Conservation (phyloP, 2,329 filamentous ascomycete genomes). For the Pseudogymnoascus sp. region DNA sequence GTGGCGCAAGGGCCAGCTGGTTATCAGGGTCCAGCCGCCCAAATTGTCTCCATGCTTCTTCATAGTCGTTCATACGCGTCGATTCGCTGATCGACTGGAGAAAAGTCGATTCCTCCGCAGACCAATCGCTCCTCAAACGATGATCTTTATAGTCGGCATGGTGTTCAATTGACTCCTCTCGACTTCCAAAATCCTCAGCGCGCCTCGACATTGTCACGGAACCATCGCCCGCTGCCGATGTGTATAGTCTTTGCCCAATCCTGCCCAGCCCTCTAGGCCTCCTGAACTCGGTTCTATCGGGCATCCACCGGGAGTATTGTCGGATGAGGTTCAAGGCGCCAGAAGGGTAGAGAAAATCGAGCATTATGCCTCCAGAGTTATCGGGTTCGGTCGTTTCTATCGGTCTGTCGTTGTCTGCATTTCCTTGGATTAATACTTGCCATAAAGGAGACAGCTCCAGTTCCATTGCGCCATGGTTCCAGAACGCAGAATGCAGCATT, state of each 20-base stretch:
- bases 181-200: slow-evolving; percentile 11
- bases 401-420: slow-evolving; percentile 16
- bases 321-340: slow-evolving; percentile 32
- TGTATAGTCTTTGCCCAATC: slow-evolving; percentile 28
- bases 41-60: slow-evolving; percentile 37
- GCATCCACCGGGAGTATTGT: slow-evolving; percentile 23
- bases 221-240: slow-evolving; percentile 23
- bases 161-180: slow-evolving; percentile 12
- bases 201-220: not conserved
- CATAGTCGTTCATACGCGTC: slow-evolving; percentile 21
- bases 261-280: slow-evolving; percentile 17
- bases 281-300: slow-evolving; percentile 23
- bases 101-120: not conserved
- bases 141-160: not conserved
- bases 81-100: not conserved
- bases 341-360: slow-evolving; percentile 35
- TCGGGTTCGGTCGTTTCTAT: slow-evolving; percentile 13
- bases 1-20: slow-evolving; percentile 18
- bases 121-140: not conserved
- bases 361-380: slow-evolving; percentile 20
- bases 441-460: slow-evolving; percentile 28
- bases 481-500: slow-evolving; percentile 45
- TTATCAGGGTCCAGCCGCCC: slow-evolving; percentile 17
- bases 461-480: slow-evolving; percentile 41
- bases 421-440: slow-evolving; percentile 21